phyloP scores from a whole-genome alignment of 768 basidiomycete species.

The Coprinellus aureogranulatus region DNA sequence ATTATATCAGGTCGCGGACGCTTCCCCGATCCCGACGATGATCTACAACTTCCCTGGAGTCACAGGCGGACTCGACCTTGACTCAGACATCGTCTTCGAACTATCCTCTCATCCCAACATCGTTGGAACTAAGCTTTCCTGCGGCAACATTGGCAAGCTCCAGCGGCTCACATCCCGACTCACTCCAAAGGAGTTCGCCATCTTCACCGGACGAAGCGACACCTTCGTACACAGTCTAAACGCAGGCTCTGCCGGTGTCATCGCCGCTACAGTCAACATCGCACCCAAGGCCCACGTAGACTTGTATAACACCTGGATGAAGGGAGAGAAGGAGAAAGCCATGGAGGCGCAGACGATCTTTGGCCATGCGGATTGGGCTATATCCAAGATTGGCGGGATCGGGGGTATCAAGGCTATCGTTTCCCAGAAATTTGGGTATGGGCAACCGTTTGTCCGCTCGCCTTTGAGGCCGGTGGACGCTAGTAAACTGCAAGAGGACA shows the following conservation, averaged over 20 bases:
- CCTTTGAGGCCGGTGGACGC: conserved; percentile 45
- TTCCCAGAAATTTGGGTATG: conserved; percentile 64
- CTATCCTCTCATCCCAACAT: conserved; percentile 81
- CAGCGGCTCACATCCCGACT: conserved; percentile 67
- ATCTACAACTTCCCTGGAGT: conserved; percentile 86
- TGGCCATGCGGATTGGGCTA: conserved; percentile 66
- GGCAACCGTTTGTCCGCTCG: conserved; percentile 44
- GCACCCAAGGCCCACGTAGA: conserved; percentile 56
- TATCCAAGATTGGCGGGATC: conserved; percentile 62
- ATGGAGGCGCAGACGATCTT: conserved; percentile 59
- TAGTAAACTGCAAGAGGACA: conserved; percentile 35
- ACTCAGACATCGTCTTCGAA: conserved; percentile 69
- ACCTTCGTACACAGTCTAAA: conserved; percentile 62
- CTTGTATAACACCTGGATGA: conserved; percentile 47
- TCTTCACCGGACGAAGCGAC: conserved; percentile 77
- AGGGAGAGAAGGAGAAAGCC: conserved; percentile 57
- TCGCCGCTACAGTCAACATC: conserved; percentile 63
- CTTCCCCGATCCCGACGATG: conserved; percentile 67
- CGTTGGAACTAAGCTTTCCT: conserved; percentile 82
- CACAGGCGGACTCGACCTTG: conserved; percentile 79
- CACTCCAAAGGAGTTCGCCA: conserved; percentile 53
- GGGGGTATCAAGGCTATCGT: conserved; percentile 65
- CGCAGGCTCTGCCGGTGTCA: conserved; percentile 62
- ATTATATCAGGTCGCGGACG: conserved; percentile 55
- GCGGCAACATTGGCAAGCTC: conserved; percentile 82